phyloP scores from a whole-genome alignment of 176 grass and related monocot species.

The Lolium rigidum region DNA sequence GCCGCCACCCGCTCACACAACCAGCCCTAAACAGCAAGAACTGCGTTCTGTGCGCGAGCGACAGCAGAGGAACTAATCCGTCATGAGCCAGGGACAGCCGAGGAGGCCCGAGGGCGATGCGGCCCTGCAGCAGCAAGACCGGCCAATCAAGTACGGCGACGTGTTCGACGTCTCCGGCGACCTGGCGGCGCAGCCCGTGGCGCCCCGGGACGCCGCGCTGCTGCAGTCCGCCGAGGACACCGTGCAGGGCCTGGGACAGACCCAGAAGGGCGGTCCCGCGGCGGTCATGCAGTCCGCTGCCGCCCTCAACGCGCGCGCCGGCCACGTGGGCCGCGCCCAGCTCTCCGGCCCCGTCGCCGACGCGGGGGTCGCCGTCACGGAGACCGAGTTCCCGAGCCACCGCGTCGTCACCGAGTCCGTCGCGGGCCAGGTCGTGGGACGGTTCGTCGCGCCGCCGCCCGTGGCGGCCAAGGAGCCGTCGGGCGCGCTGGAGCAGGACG shows the following conservation, averaged over 20 bases:
- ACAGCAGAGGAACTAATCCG: not conserved
- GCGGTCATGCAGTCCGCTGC: conserved; percentile 61
- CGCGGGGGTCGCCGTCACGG: conserved; percentile 50
- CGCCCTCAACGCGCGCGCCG: conserved; percentile 45
- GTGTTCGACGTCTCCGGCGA: conserved; percentile 59
- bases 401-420: conserved; percentile 63
- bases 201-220: conserved; percentile 60
- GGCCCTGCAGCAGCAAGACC: not conserved
- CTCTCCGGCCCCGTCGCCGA: conserved; percentile 27
- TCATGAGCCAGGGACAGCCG: conserved; percentile 72
- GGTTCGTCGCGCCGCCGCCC: conserved; percentile 9
- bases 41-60: not conserved
- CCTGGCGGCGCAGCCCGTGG: conserved; percentile 45
- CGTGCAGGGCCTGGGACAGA: conserved; percentile 52
- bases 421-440: conserved; percentile 58
- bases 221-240: conserved; percentile 67
- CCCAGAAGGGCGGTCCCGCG: conserved; percentile 45
- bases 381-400: conserved; percentile 47
- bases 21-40: not conserved
- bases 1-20: not conserved
- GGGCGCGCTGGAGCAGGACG: conserved; percentile 1
- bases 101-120: conserved; percentile 33
- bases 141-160: conserved; percentile 61
- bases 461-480: not conserved
- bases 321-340: conserved; percentile 43